Conservation (phyloP, 2,329 filamentous ascomycete species). For the Penicillium concentricum region DNA sequence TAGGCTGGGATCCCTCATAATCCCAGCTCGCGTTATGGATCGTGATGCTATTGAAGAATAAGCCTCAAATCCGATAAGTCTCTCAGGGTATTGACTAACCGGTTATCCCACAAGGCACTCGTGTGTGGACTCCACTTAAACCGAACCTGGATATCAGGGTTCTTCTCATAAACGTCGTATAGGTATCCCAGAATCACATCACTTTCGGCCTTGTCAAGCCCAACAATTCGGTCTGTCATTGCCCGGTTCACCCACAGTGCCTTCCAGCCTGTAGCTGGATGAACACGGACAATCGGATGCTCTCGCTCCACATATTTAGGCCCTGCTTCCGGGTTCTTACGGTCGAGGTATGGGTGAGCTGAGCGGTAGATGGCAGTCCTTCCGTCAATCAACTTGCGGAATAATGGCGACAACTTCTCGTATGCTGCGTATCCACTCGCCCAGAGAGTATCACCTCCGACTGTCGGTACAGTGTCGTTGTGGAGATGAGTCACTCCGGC, state of each 20-base stretch:
- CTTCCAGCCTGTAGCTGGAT: conserved; percentile 74
- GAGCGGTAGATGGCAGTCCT: conserved; percentile 63
- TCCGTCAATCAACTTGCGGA: conserved; percentile 70
- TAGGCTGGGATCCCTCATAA: conserved; percentile 64
- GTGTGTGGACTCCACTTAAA: conserved; percentile 69
- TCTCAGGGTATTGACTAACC: conserved; percentile 39
- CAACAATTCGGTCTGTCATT: conserved; percentile 68
- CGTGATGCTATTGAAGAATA: conserved; percentile 54
- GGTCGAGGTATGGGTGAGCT: conserved; percentile 67
- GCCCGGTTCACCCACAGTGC: conserved; percentile 69
- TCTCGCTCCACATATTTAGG: conserved; percentile 66
- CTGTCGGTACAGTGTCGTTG: conserved; percentile 64
- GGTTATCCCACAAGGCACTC: conserved; percentile 70
- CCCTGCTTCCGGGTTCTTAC: conserved; percentile 59
- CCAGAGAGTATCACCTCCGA: conserved; percentile 72
- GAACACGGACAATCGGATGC: conserved; percentile 68
- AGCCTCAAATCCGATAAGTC: neutral
- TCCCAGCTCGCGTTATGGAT: conserved; percentile 76
- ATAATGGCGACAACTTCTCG: conserved; percentile 68
- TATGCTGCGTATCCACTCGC: conserved; percentile 69
- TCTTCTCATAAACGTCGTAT: conserved; percentile 67
- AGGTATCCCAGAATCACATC: conserved; percentile 67
- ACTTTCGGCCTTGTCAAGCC: conserved; percentile 67
- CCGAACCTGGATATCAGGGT: conserved; percentile 69
- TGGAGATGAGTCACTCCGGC: conserved; percentile 69